These are phyloP conservation scores for Parmelia sp. DNA, from an alignment of 495 filamentous ascomycete species.

Conservation along the genomic window DNA sequence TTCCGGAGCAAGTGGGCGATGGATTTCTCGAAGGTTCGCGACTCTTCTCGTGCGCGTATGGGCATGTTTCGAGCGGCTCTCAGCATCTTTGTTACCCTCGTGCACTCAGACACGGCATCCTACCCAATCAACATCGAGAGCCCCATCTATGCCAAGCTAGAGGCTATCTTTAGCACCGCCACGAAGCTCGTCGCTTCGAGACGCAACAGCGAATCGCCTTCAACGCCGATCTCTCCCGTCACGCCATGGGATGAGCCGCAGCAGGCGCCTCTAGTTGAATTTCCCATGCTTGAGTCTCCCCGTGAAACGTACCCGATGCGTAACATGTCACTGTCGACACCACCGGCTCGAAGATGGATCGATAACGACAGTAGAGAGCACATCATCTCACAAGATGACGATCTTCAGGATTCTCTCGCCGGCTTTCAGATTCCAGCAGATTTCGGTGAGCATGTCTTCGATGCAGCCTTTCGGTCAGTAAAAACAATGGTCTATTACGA, in stretches of 20 bases:
- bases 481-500: slow-evolving; percentile 65
- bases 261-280: neutral
- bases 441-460: slow-evolving; percentile 51
- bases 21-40: slow-evolving; percentile 21
- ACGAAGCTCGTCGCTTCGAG: slow-evolving; percentile 24
- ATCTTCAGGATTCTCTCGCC: slow-evolving; percentile 16
- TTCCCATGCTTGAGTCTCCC: neutral
- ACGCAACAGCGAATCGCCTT: neutral
- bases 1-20: slow-evolving; percentile 43
- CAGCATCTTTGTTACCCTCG: slow-evolving; percentile 52
- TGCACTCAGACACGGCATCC: slow-evolving; percentile 49
- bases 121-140: slow-evolving; percentile 59
- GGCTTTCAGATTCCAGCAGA: slow-evolving; percentile 19
- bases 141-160: slow-evolving; percentile 41
- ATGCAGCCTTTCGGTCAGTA: slow-evolving; percentile 53
- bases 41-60: slow-evolving; percentile 31
- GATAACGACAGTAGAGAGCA: slow-evolving; percentile 18
- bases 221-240: slow-evolving; percentile 15
- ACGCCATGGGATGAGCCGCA: slow-evolving; percentile 25
- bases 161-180: slow-evolving; percentile 44
- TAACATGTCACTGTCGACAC: slow-evolving; percentile 9
- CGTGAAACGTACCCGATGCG: slow-evolving; percentile 13
- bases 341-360: slow-evolving; percentile 7
- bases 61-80: slow-evolving; percentile 46
- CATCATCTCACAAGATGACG: slow-evolving; percentile 25